Percentiles rank a stretch among this genome's conserved stretches.
These are phyloP conservation scores for Aureobasidium melanogenum DNA, from an alignment of 2,329 filamentous ascomycete species.

Conservation along the genomic window DNA sequence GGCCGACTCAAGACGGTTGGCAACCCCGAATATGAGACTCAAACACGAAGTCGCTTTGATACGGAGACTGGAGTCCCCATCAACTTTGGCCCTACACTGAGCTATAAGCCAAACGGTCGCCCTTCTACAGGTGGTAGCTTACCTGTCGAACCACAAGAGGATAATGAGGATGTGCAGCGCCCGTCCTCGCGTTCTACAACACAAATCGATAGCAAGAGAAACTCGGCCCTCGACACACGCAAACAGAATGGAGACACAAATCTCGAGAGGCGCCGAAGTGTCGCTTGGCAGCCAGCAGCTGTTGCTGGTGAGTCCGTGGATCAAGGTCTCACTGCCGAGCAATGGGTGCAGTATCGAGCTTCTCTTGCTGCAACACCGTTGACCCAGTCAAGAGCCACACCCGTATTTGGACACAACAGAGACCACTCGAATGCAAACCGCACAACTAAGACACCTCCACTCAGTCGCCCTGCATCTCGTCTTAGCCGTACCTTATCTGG, in stretches of 20 bases:
- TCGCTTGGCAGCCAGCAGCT: slow-evolving; percentile 72
- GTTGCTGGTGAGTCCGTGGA: slow-evolving; percentile 38
- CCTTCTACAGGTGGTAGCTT: slow-evolving; percentile 43
- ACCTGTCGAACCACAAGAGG: not conserved
- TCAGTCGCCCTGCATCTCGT: slow-evolving; percentile 20
- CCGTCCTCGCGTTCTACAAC: slow-evolving; percentile 11
- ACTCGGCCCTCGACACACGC: slow-evolving; percentile 26
- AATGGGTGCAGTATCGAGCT: slow-evolving; percentile 74
- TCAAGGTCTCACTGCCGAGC: slow-evolving; percentile 60
- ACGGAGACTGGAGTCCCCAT: slow-evolving; percentile 51
- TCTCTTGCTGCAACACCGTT: slow-evolving; percentile 45
- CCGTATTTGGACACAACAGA: slow-evolving; percentile 10
- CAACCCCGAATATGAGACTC: slow-evolving; percentile 34
- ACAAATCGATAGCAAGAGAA: slow-evolving; percentile 17
- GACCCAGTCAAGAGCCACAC: slow-evolving; percentile 19
- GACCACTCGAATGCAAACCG: not conserved
- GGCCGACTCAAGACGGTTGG: slow-evolving; percentile 76
- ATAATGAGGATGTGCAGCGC: not conserved
- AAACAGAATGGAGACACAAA: slow-evolving; percentile 18
- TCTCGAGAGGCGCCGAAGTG: slow-evolving; percentile 51
- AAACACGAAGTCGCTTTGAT: slow-evolving; percentile 33
- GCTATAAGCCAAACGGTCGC: slow-evolving; percentile 50
- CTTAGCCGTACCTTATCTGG: slow-evolving; percentile 13
- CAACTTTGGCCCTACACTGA: slow-evolving; percentile 79
- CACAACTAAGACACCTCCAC: slow-evolving; percentile 17